Conservation (phyloP, 306 rosid genomes). For the Trifolium repens region DNA sequence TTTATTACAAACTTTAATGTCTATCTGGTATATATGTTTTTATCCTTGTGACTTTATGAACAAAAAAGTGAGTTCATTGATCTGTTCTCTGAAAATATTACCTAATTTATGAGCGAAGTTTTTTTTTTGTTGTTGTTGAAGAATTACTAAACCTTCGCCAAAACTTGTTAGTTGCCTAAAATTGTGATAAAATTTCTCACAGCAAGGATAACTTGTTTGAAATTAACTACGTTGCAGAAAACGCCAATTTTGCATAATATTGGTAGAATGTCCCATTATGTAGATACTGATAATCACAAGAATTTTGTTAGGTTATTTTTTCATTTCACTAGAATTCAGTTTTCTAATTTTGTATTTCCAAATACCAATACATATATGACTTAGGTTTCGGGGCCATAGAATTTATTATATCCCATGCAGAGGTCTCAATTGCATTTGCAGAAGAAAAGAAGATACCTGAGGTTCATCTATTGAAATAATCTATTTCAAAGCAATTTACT, state of each 20-base stretch:
- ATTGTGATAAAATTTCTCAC: conserved; percentile 20
- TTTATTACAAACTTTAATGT: conserved; percentile 2
- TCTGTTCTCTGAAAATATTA: conserved; percentile 8
- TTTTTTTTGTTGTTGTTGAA: too few species aligned
- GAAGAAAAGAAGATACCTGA: conserved; percentile 90
- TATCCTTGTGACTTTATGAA: neutral
- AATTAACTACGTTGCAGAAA: conserved; percentile 7
- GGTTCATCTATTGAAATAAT: conserved; percentile 51
- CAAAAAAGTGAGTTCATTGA: conserved; percentile 7
- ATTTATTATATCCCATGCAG: conserved; percentile 83
- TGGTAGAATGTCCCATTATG: conserved; percentile 24
- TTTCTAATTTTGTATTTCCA: conserved; percentile 4
- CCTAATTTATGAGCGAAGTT: too few species aligned
- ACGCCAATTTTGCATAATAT: conserved; percentile 13
- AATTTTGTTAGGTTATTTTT: conserved; percentile 21
- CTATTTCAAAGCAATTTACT: conserved; percentile 10
- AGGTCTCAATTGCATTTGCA: conserved; percentile 73
- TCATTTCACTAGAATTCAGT: neutral
- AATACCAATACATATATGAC: conserved; percentile 37
- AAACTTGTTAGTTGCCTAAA: conserved; percentile 5
- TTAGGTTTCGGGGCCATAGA: conserved; percentile 92
- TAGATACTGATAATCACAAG: conserved; percentile 4
- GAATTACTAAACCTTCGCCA: neutral
- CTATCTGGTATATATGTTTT: neutral
- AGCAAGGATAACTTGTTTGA: neutral